These are phyloP conservation scores for Plasmodium gonderi DNA, from an alignment of 169 alveolate genomes.

Conservation along the genomic window DNA sequence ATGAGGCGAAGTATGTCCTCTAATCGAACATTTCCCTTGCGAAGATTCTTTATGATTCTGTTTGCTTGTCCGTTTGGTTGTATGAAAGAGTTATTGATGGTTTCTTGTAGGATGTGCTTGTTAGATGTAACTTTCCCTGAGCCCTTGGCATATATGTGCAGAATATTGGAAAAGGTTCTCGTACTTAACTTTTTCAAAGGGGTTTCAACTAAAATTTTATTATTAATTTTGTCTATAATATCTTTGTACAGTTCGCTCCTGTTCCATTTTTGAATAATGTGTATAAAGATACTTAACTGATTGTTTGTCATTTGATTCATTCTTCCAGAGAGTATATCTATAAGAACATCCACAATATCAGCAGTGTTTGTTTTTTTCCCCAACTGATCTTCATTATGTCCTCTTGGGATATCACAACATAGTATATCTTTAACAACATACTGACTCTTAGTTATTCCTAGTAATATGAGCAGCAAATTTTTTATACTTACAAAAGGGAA, in stretches of 20 bases:
- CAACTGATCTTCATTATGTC: background rate
- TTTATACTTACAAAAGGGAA: conserved; percentile 5
- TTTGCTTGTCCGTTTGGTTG: background rate
- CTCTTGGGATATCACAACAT: background rate
- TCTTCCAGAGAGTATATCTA: conserved; percentile 22
- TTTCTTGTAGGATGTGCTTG: background rate
- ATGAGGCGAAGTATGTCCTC: conserved; percentile 32
- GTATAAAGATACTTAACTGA: conserved; percentile 41
- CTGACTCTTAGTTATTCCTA: conserved; percentile 44
- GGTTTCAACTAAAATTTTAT: conserved; percentile 12
- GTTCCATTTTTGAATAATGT: conserved; percentile 28
- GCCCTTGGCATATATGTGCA: conserved; percentile 18
- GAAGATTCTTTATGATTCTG: conserved; percentile 7
- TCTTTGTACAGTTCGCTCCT: conserved; percentile 9
- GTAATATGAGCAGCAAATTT: conserved; percentile 21
- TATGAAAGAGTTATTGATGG: background rate
- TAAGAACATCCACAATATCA: conserved; percentile 12
- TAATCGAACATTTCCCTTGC: background rate
- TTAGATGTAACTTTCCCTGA: background rate
- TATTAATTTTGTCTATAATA: conserved; percentile 17
- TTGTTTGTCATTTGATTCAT: conserved; percentile 24
- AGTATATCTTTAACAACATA: background rate
- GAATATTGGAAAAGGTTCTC: conserved; percentile 7
- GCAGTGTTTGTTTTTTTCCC: background rate
- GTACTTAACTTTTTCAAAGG: conserved; percentile 15